Percentiles rank a stretch among this genome's conserved stretches.
phyloP scores from a whole-genome alignment of 2,329 filamentous ascomycete species.

The Penicillium olsonii region DNA sequence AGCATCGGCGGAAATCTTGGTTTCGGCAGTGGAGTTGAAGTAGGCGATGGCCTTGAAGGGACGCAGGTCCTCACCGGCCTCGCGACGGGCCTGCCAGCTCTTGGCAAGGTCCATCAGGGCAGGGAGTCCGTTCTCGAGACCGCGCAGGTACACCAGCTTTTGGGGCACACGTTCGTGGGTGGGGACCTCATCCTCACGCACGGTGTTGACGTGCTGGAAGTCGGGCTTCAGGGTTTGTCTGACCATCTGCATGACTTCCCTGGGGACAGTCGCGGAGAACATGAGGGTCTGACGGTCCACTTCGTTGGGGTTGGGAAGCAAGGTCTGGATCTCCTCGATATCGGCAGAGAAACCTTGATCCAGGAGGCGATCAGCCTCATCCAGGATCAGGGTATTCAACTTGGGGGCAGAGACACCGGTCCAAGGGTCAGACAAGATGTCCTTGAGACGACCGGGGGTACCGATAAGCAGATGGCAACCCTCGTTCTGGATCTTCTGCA shows the following conservation, averaged over 20 bases:
- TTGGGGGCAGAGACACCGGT: conserved; percentile 66
- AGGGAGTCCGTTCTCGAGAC: conserved; percentile 76
- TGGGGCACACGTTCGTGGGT: conserved; percentile 87
- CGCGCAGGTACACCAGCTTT: conserved; percentile 65
- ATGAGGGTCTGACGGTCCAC: conserved; percentile 85
- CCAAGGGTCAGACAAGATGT: conserved; percentile 69
- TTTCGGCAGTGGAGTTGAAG: conserved; percentile 75
- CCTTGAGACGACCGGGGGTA: conserved; percentile 83
- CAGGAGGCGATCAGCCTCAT: conserved; percentile 68
- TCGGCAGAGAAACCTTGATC: conserved; percentile 69
- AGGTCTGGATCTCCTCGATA: conserved; percentile 60
- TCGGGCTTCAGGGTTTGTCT: conserved; percentile 74
- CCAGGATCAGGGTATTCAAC: conserved; percentile 61
- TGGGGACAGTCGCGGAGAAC: conserved; percentile 91
- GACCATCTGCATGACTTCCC: conserved; percentile 78
- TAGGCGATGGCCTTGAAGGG: conserved; percentile 98
- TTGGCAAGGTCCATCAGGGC: conserved; percentile 74
- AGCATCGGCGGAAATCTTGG: conserved; percentile 63
- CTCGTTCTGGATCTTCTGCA: conserved; percentile 66
- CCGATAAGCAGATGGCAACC: conserved; percentile 90
- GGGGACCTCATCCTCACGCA: conserved; percentile 74
- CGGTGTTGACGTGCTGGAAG: conserved; percentile 90
- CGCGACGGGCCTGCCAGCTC: conserved; percentile 55
- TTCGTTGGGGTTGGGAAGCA: conserved; percentile 63
- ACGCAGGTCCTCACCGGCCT: conserved; percentile 39